Evolutionary conservation across 768 basidiomycete genomes (phyloP).

Genomic region (Mycena polygramma): DNA sequence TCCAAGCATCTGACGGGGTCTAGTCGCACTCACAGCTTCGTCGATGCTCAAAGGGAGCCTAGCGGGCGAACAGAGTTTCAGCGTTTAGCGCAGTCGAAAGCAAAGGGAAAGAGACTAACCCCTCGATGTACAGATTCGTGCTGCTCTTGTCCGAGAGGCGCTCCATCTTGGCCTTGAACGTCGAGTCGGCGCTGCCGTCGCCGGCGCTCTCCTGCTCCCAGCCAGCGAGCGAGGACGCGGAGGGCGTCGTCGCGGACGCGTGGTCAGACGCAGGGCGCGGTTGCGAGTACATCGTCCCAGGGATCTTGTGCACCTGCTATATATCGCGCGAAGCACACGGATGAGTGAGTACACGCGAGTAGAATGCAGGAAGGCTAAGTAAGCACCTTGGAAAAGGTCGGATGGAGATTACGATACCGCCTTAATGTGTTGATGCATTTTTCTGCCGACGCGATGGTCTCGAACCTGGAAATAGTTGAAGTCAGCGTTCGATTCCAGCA

Average conservation of each 20-base stretch:
- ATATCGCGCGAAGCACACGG: not conserved
- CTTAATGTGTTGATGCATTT: conserved; percentile 80
- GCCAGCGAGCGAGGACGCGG: conserved; percentile 37
- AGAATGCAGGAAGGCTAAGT: conserved; percentile 9
- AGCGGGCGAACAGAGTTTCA: conserved; percentile 12
- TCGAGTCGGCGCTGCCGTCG: conserved; percentile 46
- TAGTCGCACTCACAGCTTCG: conserved; percentile 61
- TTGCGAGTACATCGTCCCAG: conserved; percentile 75
- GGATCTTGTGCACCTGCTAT: conserved; percentile 83
- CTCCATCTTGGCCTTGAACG: conserved; percentile 88
- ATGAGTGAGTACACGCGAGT: not conserved
- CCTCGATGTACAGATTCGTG: conserved; percentile 88
- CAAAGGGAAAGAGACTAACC: conserved; percentile 50
- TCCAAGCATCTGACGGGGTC: not conserved
- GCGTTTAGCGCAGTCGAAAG: not conserved
- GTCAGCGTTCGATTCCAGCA: too few relatives aligned
- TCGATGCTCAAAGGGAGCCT: conserved; percentile 81
- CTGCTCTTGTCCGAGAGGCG: conserved; percentile 73
- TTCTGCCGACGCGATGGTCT: conserved; percentile 74
- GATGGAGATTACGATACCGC: conserved; percentile 83
- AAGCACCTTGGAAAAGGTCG: conserved; percentile 86
- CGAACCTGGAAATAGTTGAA: conserved; percentile 62
- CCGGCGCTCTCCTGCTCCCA: conserved; percentile 40
- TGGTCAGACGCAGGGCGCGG: too few relatives aligned
- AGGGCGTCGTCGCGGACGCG: too few relatives aligned